Percentiles rank a stretch among this genome's conserved stretches.
phyloP scores from a whole-genome alignment of 441 rosid genomes.

The Theobroma grandiflorum region DNA sequence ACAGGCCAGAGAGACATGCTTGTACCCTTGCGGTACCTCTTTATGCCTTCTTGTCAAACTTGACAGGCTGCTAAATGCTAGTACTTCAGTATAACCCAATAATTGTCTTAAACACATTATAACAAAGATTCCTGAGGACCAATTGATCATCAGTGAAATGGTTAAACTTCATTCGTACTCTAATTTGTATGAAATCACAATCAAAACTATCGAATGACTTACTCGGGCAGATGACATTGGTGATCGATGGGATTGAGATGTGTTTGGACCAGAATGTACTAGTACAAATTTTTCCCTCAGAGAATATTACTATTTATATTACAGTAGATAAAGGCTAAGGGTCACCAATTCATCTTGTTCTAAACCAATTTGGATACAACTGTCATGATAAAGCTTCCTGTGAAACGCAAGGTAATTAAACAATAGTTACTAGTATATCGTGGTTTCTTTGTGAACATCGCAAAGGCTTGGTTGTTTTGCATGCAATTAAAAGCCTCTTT shows the following conservation, averaged over 20 bases:
- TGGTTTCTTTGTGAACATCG: background rate
- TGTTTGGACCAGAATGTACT: background rate
- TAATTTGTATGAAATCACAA: background rate
- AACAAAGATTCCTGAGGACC: background rate
- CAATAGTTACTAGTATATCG: background rate
- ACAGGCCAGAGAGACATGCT: background rate
- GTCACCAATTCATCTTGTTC: background rate
- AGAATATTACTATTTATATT: background rate
- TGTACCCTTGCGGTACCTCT: background rate
- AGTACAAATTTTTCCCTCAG: background rate
- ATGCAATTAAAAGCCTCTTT: background rate
- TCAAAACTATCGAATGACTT: background rate
- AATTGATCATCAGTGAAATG: background rate
- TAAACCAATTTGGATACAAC: background rate
- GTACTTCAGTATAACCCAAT: background rate
- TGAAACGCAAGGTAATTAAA: no score
- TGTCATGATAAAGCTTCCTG: background rate
- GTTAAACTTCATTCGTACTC: background rate
- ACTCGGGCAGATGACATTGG: background rate
- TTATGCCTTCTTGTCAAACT: conserved; percentile 18
- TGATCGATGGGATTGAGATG: background rate
- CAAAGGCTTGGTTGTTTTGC: conserved; percentile 7
- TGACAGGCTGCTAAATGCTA: conserved; percentile 15
- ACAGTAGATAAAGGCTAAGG: background rate
- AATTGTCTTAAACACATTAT: background rate